Evolutionary conservation across 2,329 filamentous ascomycete species (phyloP), one percentile per base, ranked within the genome.

Genomic region (Exutisphaerella laricina): DNA sequence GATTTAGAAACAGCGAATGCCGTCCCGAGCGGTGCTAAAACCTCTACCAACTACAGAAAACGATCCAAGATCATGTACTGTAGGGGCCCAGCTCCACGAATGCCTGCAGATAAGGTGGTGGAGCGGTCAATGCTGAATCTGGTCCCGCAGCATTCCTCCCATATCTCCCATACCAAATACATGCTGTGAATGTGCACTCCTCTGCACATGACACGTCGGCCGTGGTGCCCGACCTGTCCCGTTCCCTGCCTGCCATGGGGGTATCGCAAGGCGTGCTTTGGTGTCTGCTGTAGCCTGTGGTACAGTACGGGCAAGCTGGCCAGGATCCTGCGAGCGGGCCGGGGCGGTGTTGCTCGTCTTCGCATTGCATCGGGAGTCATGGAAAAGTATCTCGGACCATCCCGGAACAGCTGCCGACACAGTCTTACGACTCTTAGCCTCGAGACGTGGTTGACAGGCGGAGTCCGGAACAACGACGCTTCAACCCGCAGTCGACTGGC

Each of bases 181-280:
- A n/a, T n/a, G n/a, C n/a, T n/a, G n/a, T n/a, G n/a, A n/a, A n/a
- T n/a, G n/a, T n/a, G n/a, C n/a, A n/a, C n/a, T n/a, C n/a, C n/a
- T n/a, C n/a, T n/a, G n/a, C n/a, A n/a, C 13, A 10, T 23, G 18
- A 40, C 32, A 23, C 13, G 22, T 9, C 25, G 26, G 38, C 5
- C 17, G 20, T 13, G 20, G 23, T 10, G 26, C 37, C 26, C 40
- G 40, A 43, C 10, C 16, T 21, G 10, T 20, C 14, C 40, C 40
- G 32, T 43, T 36, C 40, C 40, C 32, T 43, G 40, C 32, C 18
- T n/a, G n/a, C n/a, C n/a, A n/a, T n/a, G n/a, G n/a, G n/a, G n/a
- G n/a, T n/a, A n/a, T n/a, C n/a, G n/a, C n/a, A n/a, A n/a, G n/a
- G n/a, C n/a, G n/a, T n/a, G n/a, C n/a, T n/a, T n/a, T n/a, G n/a